Evolutionary conservation across 1,139 yeast species (phyloP), one percentile per base, ranked within the genome.

Genomic region (Sugiyamaella sp.): DNA sequence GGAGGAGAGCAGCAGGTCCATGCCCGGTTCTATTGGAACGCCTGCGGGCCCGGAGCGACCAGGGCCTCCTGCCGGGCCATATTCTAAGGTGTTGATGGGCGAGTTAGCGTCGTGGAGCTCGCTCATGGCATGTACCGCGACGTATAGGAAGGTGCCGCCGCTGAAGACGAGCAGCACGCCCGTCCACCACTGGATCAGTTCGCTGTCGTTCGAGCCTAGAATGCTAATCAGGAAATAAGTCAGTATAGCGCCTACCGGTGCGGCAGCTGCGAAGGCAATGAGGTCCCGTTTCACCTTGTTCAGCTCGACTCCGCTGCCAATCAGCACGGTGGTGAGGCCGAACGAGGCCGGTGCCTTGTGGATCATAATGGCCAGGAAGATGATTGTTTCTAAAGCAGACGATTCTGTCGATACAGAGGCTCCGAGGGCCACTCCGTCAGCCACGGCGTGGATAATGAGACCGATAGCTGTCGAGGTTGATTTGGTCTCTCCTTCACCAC

Each of bases 331-430:
- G 1, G 81, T 70, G 45, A 87, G 75, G 46, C 91, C 86, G 66
- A 86, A 84, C 4, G 89, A 78, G 0, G 93, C 85, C 0, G 95
- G 95, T 3, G 86, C 74, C 66, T 86, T 86, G 73, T 86, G 95
- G 27, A 86, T 67, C 56, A 86, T 76, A 19, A 87, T 80, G 16
- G 89, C 85, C 6, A 80, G 53, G 59, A 80, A 80, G 57, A 84
- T 76, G 17, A 83, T 63, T n/a, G 80, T 60, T 43, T 78, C 78
- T 29, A 86, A 68, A 1, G 79, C 70, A 2, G 76, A 64, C 54
- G 75, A 73, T 0, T 76, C 74, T 1, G 81, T 66, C 29, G 79
- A 71, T 44, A 81, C 76, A 0, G 87, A 76, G 0, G 88, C 80
- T 0, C 91, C 90, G 44, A 86, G 72, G 0, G 90, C 84, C n/a